phyloP scores from a whole-genome alignment of 164 flowering plant species.

The Taxillus chinensis region DNA sequence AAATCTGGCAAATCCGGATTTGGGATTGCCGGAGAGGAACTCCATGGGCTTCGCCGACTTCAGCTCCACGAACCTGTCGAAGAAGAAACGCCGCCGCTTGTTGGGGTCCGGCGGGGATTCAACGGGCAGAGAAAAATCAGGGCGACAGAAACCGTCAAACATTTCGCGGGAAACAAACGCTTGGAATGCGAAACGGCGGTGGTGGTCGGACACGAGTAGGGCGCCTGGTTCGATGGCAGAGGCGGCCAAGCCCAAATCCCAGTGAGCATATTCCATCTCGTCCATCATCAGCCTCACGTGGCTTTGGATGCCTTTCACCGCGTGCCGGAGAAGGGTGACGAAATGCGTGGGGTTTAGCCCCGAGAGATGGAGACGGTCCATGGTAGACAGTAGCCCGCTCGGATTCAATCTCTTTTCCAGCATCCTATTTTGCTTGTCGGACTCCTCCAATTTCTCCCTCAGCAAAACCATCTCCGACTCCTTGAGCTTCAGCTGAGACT shows the following conservation, averaged over 20 bases:
- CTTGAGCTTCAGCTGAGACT: constrained; percentile 42
- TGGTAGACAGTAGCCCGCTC: constrained; percentile 29
- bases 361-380: constrained; percentile 30
- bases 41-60: constrained; percentile 34
- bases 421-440: constrained; percentile 27
- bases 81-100: constrained; percentile 22
- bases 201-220: constrained; percentile 23
- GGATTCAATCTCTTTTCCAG: constrained; percentile 42
- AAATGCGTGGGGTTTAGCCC: constrained; percentile 39
- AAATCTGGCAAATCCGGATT: constrained; percentile 45
- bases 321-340: constrained; percentile 20
- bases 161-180: constrained; percentile 50
- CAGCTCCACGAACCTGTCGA: constrained; percentile 35
- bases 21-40: constrained; percentile 29
- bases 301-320: constrained; percentile 36
- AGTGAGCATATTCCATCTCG: constrained; percentile 44
- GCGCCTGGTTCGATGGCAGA: constrained; percentile 30
- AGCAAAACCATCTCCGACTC: constrained; percentile 49
- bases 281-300: constrained; percentile 33
- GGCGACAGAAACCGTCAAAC: constrained; percentile 47
- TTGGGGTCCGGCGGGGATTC: constrained; percentile 17
- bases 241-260: constrained; percentile 55
- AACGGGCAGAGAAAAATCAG: constrained; percentile 25
- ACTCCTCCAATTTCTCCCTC: constrained; percentile 42
- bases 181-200: constrained; percentile 50